Percentiles rank a stretch among this genome's conserved stretches.
Evolutionary conservation across 2,329 filamentous ascomycete species (phyloP).

Genomic region (Fusarium phyllophilum): DNA sequence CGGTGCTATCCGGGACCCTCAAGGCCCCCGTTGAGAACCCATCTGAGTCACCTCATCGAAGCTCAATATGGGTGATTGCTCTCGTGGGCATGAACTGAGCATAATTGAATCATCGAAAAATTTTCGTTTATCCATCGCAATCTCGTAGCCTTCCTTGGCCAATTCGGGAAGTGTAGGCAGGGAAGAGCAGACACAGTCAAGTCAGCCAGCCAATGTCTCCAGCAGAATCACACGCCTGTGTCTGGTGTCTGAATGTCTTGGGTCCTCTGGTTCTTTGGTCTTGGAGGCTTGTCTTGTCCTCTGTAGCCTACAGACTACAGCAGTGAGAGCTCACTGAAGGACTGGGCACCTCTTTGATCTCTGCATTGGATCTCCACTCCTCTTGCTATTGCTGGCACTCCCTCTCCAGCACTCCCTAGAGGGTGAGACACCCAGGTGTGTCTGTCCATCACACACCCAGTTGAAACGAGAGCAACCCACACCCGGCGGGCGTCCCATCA

Average conservation of each 20-base stretch:
- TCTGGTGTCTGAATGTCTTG: slow-evolving; percentile 42
- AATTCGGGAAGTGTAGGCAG: slow-evolving; percentile 8
- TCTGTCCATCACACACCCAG: slow-evolving; percentile 19
- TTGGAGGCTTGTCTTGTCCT: slow-evolving; percentile 15
- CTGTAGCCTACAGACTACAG: background rate
- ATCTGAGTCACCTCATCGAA: slow-evolving; percentile 45
- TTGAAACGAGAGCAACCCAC: slow-evolving; percentile 30
- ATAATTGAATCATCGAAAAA: slow-evolving; percentile 30
- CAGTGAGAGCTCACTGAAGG: slow-evolving; percentile 15
- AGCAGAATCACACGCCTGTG: slow-evolving; percentile 42
- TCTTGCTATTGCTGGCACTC: slow-evolving; percentile 21
- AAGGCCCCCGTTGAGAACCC: slow-evolving; percentile 24
- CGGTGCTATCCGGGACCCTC: slow-evolving; percentile 45
- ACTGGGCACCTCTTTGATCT: slow-evolving; percentile 22
- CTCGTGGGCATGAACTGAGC: slow-evolving; percentile 34
- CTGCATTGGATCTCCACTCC: slow-evolving; percentile 21
- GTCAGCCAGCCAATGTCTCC: slow-evolving; percentile 27
- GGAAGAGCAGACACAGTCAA: slow-evolving; percentile 24
- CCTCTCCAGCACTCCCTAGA: slow-evolving; percentile 16
- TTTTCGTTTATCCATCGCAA: slow-evolving; percentile 33
- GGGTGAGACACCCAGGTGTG: slow-evolving; percentile 34
- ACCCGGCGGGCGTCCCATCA: slow-evolving; percentile 31
- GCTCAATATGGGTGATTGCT: slow-evolving; percentile 33
- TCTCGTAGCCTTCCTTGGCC: slow-evolving; percentile 24
- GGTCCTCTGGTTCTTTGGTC: slow-evolving; percentile 11